Evolutionary conservation across 345 rosid species (phyloP), one percentile per base, ranked within the genome.

Genomic region (Camelina neglecta): DNA sequence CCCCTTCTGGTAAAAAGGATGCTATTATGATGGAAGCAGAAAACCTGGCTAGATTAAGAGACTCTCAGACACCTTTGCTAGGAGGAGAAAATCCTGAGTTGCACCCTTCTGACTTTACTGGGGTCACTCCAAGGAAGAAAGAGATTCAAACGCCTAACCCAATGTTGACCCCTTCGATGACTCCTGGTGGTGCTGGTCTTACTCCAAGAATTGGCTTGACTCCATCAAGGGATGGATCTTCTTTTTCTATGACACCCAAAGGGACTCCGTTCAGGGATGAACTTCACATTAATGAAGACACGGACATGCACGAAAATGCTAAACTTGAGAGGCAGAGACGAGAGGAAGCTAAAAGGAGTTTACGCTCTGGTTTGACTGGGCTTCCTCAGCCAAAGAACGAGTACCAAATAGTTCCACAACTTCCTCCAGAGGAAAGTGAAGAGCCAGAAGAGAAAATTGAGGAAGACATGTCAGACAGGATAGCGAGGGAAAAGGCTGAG

Each of bases 11-110:
- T 68, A 93, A 91, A 81, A 97, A 98, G 65, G 99, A 96, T 82
- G 89, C 99, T 65, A 85, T 96, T 60, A 89, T 93, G 98, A 93
- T 91, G 99, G 99, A 96, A 83, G 99, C 99, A 63, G 96, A 96
- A 83, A 96, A 96, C 59, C 81, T 96, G 76, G 98, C 96, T n/a
- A 81, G 99, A 53, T 60, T 96, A 84, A 87, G 99, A 76, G 97
- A 96, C 81, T 96, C 99, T 51, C 98, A 93, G 80, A 96, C 99
- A 55, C 98, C 99, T 72, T 82, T 96, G 67, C 76, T 96, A 24
- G 99, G 99, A 49, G 99, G 99, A 54, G 96, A 96, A 39, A 96
- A 96, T 76, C 99, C 99, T 54, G 98, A 96, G 69, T 82, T 96
- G 85, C 99, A 96, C 78, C 98, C 98, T 81, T 96, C 99, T 58